A percentile compares a stretch with the other conserved stretches of the same genome.
Conservation (phyloP, 73 alveolate genomes). For the Paramecium primaurelia region DNA sequence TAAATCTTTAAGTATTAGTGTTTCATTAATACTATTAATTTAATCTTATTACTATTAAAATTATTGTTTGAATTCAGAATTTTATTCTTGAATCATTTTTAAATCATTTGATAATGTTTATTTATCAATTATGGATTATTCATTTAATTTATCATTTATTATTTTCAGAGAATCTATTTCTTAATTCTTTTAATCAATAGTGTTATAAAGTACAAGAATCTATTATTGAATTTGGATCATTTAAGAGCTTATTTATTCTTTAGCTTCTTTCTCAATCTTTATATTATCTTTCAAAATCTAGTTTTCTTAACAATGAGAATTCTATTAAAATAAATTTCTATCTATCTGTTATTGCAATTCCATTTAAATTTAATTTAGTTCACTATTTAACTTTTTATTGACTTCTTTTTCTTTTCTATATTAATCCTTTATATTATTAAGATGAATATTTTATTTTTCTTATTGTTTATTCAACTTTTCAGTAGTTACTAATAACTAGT, state of each 20-base stretch:
- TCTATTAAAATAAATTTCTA: too few relatives aligned
- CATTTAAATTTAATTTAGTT: too few relatives aligned
- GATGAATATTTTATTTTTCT: not conserved
- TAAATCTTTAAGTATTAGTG: not conserved
- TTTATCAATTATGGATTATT: not conserved
- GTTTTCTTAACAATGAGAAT: not conserved
- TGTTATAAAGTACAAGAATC: not conserved
- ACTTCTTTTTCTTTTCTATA: not conserved
- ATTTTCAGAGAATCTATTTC: not conserved
- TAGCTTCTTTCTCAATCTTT: not conserved
- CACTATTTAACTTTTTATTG: not conserved
- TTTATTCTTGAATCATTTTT: not conserved
- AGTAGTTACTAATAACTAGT: not conserved
- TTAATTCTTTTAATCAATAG: not conserved
- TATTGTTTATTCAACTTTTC: not conserved
- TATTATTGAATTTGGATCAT: not conserved
- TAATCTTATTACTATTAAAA: not conserved
- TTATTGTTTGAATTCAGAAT: not conserved
- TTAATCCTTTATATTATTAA: not conserved
- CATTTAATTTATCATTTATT: not conserved
- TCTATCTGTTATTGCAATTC: not conserved
- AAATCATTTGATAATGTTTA: not conserved
- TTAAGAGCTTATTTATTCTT: not conserved
- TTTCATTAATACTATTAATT: not conserved
- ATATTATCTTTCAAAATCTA: not conserved